Base-by-base conservation (phyloP, 176 grass and related monocot species). In the Panicum miliaceum region DNA sequence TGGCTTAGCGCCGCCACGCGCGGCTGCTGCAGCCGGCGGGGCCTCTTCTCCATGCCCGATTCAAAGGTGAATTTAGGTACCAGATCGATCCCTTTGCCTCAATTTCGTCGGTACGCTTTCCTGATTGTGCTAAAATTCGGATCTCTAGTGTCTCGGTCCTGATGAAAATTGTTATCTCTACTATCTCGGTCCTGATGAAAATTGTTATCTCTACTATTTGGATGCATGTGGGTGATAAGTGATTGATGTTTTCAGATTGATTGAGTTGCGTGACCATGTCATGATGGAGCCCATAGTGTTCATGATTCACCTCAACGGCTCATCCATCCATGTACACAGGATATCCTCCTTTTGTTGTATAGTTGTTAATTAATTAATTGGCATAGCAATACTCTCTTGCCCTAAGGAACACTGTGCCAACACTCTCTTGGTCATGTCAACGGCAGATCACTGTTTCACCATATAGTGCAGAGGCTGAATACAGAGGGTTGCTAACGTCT, bases 31-130 rank as follows among this genome's bases (percentile, higher is more conserved):
- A 2, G 91, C 88, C 1, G 96, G 91, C 29, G 73, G 4, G 94
- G 92, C 1, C 86, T 99, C 68, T 96, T 99, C 78, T 86, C 91
- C 76, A 92, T 99, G 91, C 93, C 93, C 61, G 97, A 96, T 86
- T 85, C 91, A 8, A 99, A 99, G 83, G 82, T 86, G n/a, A 96
- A 86, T 51, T 99, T 65, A 96, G 84, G 80, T 87, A 83, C 7
- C n/a, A 68, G 43, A 76, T 84, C 75, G 5, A 79, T 65, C 65
- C 22, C 46, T 19, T 54, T 37, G 19, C 25, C 78, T 64, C 11
- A 41, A 42, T 68, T 54, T 50, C 35, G 1, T 29, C 12, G 2
- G 38, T 35, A 43, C 34, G 3, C 51, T 22, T 56, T 65, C 23
- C 47, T 37, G 37, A 8, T 26, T 29, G 58, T 26, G 68, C 46